These are phyloP conservation scores for Penicillium lividum DNA, from an alignment of 495 filamentous ascomycete genomes.

Conservation along the genomic window DNA sequence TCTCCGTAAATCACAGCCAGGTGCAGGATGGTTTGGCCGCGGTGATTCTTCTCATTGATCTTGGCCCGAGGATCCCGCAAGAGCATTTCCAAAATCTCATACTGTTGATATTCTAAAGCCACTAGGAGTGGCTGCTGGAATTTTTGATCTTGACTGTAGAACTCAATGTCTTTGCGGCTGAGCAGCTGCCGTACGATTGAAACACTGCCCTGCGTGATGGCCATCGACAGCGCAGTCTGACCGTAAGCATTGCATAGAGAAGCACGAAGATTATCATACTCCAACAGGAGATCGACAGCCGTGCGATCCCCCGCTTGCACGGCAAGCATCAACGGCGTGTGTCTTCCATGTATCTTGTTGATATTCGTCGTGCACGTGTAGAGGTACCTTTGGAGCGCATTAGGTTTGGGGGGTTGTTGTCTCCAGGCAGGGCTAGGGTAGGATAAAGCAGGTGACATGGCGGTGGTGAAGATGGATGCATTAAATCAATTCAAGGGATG, in stretches of 20 bases:
- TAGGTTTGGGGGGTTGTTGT: not conserved
- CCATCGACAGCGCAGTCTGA: slow-evolving; percentile 1
- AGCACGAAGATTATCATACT: not conserved
- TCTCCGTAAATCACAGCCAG: slow-evolving; percentile 9
- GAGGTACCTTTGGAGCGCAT: not conserved
- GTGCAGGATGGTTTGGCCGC: not conserved
- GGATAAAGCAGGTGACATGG: not conserved
- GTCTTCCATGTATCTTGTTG: not conserved
- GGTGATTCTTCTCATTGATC: not conserved
- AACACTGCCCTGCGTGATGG: not conserved
- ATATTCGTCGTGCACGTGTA: not conserved
- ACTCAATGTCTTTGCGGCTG: not conserved
- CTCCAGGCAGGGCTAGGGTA: not conserved
- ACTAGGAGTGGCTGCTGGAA: slow-evolving; percentile 5
- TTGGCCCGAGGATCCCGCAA: not conserved
- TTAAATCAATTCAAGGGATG: not conserved
- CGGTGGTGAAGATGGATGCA: not conserved
- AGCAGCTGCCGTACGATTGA: slow-evolving; percentile 2
- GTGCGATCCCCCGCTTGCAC: not conserved
- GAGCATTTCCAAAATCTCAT: slow-evolving; percentile 7
- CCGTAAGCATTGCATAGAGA: slow-evolving; percentile 1
- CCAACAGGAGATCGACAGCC: not conserved
- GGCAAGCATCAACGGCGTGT: not conserved
- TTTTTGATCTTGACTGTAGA: slow-evolving; percentile 1
- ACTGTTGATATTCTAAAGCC: slow-evolving; percentile 10